Evolutionary conservation across 345 rosid genomes (phyloP), one percentile per base, ranked within the genome.

Genomic region (Orychophragmus violaceus): DNA sequence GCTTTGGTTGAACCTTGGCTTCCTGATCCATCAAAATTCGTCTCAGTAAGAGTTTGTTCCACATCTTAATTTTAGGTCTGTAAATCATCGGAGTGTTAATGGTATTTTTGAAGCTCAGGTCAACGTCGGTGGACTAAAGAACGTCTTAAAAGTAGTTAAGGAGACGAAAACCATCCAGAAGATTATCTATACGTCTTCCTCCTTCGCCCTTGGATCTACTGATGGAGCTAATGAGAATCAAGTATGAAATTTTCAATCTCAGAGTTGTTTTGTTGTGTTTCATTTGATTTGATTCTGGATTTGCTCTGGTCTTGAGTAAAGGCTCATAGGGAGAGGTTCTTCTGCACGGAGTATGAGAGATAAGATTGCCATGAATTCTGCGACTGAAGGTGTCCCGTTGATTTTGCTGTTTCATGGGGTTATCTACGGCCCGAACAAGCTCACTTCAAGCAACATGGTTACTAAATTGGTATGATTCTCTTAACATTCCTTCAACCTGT

Each of bases 1-100:
- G 96, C 96, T 55, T 4, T 84, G 17, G 98, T 89, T 70, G 95
- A 91, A 80, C 90, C 98, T 37, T 91, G 96, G 96, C 87, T 88
- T 11, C 89, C 95, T 2, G 90, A 87, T 71, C 85, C 90, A 48
- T 89, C 90, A 14, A 75, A 65, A 72, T 91, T 91, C 86, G 37
- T 82, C 78, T 59, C 84, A 0, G 96, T 89, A 79, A 79, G 82
- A 44, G 5, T 6, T 68, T 49, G 1, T 23, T 8, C 14, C 28
- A 5, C 24, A 8, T 27, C n/a, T 27, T 14, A 19, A 59, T 1
- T 39, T 13, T 48, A 24, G 5, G 5, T 68, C 14, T 5, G 29
- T 19, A 14, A 53, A 51, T 42, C 0, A 12, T 24, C 10, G 19
- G 21, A 25, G 28, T 17, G 4, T 2, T 33, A 7, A 24, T 41